A percentile compares a stretch with the other conserved stretches of the same genome.
Evolutionary conservation across 768 basidiomycete species (phyloP).

Genomic region (Collybiopsis luxurians): DNA sequence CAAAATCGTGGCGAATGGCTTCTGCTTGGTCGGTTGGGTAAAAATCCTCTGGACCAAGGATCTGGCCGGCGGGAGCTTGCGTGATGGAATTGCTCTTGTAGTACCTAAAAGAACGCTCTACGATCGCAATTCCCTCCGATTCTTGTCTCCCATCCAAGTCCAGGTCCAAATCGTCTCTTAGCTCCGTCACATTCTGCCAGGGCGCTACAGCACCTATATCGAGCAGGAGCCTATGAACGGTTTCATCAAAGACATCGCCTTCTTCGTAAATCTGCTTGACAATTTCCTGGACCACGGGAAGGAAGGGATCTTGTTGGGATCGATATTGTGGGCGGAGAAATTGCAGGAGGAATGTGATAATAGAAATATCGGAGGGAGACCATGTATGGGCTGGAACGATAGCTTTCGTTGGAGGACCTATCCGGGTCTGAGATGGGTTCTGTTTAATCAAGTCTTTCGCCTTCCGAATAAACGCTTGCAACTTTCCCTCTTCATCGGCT

Average conservation of each 20-base stretch:
- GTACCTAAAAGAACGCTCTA: constrained; percentile 21
- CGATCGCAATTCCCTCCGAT: not conserved
- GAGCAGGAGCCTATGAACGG: constrained; percentile 49
- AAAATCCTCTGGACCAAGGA: constrained; percentile 63
- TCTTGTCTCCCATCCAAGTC: constrained; percentile 8
- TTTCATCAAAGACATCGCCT: constrained; percentile 26
- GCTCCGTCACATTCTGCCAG: constrained; percentile 68
- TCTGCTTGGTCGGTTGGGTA: constrained; percentile 63
- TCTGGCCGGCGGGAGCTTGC: constrained; percentile 19
- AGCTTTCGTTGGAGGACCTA: not conserved
- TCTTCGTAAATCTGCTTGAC: constrained; percentile 53
- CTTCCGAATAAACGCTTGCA: constrained; percentile 51
- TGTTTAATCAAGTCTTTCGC: constrained; percentile 31
- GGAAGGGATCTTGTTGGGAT: constrained; percentile 65
- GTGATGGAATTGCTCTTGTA: not conserved
- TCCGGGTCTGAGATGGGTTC: not conserved
- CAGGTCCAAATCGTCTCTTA: constrained; percentile 22
- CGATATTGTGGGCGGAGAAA: constrained; percentile 46
- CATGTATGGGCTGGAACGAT: constrained; percentile 27
- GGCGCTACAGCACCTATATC: constrained; percentile 75
- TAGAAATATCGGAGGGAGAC: constrained; percentile 48
- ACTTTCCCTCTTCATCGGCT: constrained; percentile 24
- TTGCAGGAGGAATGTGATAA: constrained; percentile 57
- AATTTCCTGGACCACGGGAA: constrained; percentile 48
- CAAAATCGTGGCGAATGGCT: constrained; percentile 82